Evolutionary conservation across 495 filamentous ascomycete genomes (phyloP).

Genomic region (Recurvomyces mirabilis): DNA sequence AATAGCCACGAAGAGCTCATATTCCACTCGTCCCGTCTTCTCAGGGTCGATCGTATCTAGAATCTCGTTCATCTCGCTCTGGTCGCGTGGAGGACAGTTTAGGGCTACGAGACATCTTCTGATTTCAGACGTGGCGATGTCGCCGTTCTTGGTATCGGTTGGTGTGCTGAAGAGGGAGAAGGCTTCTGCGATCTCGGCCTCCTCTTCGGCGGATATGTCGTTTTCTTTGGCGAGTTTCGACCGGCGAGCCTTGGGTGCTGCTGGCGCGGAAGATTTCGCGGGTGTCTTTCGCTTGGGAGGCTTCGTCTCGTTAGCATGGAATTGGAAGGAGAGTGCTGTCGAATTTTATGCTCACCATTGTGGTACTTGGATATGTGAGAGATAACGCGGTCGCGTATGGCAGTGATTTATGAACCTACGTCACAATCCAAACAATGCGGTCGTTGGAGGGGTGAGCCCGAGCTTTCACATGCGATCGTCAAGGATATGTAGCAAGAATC

Average conservation of each 20-base stretch:
- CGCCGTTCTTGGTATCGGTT: conserved; percentile 53
- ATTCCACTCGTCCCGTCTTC: conserved; percentile 62
- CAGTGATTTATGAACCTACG: too few species aligned
- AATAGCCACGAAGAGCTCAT: conserved; percentile 67
- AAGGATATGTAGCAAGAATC: too few species aligned
- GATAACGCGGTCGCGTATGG: too few species aligned
- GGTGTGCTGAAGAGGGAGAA: conserved; percentile 62
- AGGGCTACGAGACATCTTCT: conserved; percentile 58
- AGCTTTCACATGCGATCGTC: too few species aligned
- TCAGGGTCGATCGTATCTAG: conserved; percentile 70
- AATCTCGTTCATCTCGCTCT: conserved; percentile 60
- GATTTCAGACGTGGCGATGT: conserved; percentile 67
- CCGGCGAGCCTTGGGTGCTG: conserved; percentile 27
- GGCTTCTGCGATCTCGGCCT: conserved; percentile 80
- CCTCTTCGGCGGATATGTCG: conserved; percentile 69
- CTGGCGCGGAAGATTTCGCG: conserved; percentile 10
- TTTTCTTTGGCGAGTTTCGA: conserved; percentile 86
- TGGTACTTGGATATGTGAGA: too few species aligned
- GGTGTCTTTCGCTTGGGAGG: conserved; percentile 33
- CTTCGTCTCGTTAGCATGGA: conserved; percentile 10
- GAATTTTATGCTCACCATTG: too few species aligned
- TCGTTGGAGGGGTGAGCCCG: too few species aligned
- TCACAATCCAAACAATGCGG: too few species aligned
- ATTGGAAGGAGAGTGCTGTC: too few species aligned
- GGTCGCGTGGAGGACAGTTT: conserved; percentile 44